A percentile compares a stretch with the other conserved stretches of the same genome.
phyloP scores from a whole-genome alignment of 768 basidiomycete genomes.

The Dioszegia crocea region DNA sequence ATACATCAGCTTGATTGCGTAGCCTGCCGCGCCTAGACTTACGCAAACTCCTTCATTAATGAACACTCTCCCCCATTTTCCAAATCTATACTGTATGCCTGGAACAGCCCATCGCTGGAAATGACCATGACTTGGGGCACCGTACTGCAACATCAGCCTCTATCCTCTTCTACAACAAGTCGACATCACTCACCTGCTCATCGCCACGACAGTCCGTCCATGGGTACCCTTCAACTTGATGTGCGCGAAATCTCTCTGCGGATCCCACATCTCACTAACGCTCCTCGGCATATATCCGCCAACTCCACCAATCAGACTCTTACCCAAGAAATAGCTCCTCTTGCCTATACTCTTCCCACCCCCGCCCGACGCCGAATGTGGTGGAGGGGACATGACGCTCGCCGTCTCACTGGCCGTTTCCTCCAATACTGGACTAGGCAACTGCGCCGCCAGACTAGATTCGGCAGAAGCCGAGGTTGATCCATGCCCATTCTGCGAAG shows the following conservation, averaged over 20 bases:
- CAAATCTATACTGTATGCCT: conserved; percentile 90
- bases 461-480: neutral
- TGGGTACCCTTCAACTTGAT: conserved; percentile 64
- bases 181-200: conserved; percentile 66
- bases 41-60: conserved; percentile 85
- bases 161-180: neutral
- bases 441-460: conserved; percentile 7
- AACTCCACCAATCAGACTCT: conserved; percentile 47
- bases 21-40: conserved; percentile 12
- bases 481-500: neutral
- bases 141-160: conserved; percentile 56
- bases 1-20: neutral
- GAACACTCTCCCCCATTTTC: conserved; percentile 94
- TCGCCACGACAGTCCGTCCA: conserved; percentile 80
- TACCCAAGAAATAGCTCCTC: conserved; percentile 46
- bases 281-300: conserved; percentile 62
- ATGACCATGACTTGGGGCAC: conserved; percentile 97
- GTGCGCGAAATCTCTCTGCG: conserved; percentile 87
- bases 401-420: conserved; percentile 36
- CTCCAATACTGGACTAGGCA: conserved; percentile 55
- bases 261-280: conserved; percentile 95
- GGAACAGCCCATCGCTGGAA: conserved; percentile 91
- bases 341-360: conserved; percentile 38
- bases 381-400: conserved; percentile 26
- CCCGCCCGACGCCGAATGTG: conserved; percentile 9